A percentile compares a stretch with the other conserved stretches of the same genome.
These are phyloP conservation scores for Kluyveromyces nonfermentans DNA, from an alignment of 805 yeast genomes.

Conservation along the genomic window DNA sequence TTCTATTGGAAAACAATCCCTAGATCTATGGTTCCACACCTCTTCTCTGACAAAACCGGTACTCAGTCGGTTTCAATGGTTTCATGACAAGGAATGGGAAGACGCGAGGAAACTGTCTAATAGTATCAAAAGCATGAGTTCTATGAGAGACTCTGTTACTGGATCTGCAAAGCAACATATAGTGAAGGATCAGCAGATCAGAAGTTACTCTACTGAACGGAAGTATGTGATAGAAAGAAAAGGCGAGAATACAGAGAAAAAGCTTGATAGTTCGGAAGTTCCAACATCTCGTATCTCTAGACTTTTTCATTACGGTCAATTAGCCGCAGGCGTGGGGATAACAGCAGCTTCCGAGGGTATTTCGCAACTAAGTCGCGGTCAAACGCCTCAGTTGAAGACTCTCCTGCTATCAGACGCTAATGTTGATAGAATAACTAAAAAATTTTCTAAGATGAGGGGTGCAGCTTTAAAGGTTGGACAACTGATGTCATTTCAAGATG, in stretches of 20 bases:
- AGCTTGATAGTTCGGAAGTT: conserved; percentile 44
- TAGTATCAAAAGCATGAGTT: conserved; percentile 4
- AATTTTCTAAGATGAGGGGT: conserved; percentile 93
- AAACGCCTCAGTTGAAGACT: conserved; percentile 41
- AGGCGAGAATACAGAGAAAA: not conserved
- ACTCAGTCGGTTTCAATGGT: conserved; percentile 18
- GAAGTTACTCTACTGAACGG: conserved; percentile 12
- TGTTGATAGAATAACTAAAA: conserved; percentile 79
- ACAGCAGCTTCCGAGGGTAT: conserved; percentile 76
- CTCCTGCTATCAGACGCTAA: conserved; percentile 71
- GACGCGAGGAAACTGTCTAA: conserved; percentile 19
- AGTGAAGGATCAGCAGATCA: conserved; percentile 4
- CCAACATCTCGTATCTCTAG: conserved; percentile 85
- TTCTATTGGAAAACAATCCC: conserved; percentile 15
- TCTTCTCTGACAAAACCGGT: conserved; percentile 21
- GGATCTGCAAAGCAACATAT: conserved; percentile 4
- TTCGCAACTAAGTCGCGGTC: conserved; percentile 52
- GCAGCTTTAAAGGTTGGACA: conserved; percentile 98
- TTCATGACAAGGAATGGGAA: conserved; percentile 27
- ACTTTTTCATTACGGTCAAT: conserved; percentile 81
- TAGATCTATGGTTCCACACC: conserved; percentile 17
- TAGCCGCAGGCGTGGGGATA: conserved; percentile 86
- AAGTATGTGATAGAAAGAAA: not conserved
- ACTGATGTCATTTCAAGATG: conserved; percentile 90
- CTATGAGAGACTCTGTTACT: not conserved